phyloP scores from a whole-genome alignment of 208 protist genomes.

The Trypanosoma caninum region DNA sequence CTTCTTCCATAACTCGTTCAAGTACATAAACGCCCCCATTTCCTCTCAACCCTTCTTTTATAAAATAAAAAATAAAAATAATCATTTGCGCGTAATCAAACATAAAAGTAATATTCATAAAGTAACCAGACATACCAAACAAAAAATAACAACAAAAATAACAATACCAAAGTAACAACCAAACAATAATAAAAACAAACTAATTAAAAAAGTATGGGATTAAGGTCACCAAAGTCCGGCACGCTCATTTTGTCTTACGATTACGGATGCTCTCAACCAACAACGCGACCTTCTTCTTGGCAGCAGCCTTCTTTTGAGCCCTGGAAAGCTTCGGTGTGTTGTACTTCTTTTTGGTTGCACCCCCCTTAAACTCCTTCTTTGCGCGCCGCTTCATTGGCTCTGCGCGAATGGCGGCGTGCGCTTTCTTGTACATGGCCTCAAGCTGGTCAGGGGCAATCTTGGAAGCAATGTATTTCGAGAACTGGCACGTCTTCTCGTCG shows the following conservation, averaged over 20 bases:
- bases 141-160: constrained; percentile 8
- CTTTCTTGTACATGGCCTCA: constrained; percentile 94
- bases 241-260: constrained; percentile 8
- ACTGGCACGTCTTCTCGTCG: constrained; percentile 93
- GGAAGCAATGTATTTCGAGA: constrained; percentile 93
- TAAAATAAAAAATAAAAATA: constrained; percentile 5
- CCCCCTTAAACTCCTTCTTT: constrained; percentile 58
- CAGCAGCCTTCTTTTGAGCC: constrained; percentile 49
- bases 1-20: constrained; percentile 99
- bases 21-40: constrained; percentile 99
- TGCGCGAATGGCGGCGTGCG: constrained; percentile 92
- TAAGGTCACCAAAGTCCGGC: background rate
- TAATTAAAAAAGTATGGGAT: constrained; percentile 11
- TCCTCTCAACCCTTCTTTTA: constrained; percentile 23
- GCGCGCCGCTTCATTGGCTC: constrained; percentile 82
- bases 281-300: constrained; percentile 63
- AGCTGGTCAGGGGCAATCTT: constrained; percentile 92
- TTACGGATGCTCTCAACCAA: constrained; percentile 52
- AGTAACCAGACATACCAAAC: constrained; percentile 6
- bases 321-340: constrained; percentile 47
- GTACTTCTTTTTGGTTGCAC: constrained; percentile 37
- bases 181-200: constrained; percentile 14
- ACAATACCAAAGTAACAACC: background rate
- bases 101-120: background rate
- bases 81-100: constrained; percentile 14